A percentile compares a stretch with the other conserved stretches of the same genome.
Evolutionary conservation across 2,329 filamentous ascomycete genomes (phyloP).

Genomic region (Cryphonectria radicalis): DNA sequence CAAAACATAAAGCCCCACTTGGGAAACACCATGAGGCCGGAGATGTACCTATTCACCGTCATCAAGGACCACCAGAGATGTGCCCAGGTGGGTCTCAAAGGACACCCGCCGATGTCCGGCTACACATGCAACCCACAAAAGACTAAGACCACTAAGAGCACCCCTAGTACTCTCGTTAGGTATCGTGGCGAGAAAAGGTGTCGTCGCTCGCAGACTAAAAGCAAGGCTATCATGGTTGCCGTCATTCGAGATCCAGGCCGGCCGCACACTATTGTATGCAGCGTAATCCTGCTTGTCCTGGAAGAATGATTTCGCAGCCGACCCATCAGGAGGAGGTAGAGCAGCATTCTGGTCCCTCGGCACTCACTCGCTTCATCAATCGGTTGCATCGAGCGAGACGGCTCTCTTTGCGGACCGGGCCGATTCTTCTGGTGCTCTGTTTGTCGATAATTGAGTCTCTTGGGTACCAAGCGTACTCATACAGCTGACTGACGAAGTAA

Average conservation of each 20-base stretch:
- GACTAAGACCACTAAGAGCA: not conserved
- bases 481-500: slow-evolving; percentile 64
- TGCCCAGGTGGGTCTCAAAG: not conserved
- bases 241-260: not conserved
- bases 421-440: slow-evolving; percentile 6
- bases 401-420: not conserved
- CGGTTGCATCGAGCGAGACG: not conserved
- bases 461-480: slow-evolving; percentile 58
- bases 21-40: not conserved
- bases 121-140: not conserved
- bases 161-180: not conserved
- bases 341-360: not conserved
- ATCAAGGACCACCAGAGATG: not conserved
- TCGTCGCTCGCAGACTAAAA: not conserved
- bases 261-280: not conserved
- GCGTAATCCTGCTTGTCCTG: not conserved
- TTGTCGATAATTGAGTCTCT: slow-evolving; percentile 32
- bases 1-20: not conserved
- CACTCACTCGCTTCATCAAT: not conserved
- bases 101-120: not conserved
- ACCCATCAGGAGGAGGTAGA: not conserved
- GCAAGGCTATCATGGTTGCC: not conserved
- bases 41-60: not conserved
- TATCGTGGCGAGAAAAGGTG: not conserved
- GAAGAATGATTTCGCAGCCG: not conserved